Conservation (phyloP, 768 basidiomycete genomes). For the Sarcodon aspratus region DNA sequence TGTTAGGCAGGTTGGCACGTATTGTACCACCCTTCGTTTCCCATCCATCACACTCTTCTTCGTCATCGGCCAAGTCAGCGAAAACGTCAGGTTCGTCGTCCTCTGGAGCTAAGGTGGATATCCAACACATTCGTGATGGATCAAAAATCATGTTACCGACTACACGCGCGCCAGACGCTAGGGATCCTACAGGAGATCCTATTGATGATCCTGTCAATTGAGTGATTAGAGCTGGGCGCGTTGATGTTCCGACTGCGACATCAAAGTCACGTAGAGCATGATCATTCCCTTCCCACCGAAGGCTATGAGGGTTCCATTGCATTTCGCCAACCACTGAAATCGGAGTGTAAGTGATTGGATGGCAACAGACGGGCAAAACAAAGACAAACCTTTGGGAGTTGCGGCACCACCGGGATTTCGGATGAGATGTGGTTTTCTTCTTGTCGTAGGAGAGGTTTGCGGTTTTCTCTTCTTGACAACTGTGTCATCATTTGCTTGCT, state of each 20-base stretch:
- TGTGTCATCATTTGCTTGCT: constrained; percentile 17
- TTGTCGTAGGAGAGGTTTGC: constrained; percentile 33
- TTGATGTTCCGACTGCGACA: constrained; percentile 62
- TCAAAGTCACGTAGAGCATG: constrained; percentile 87
- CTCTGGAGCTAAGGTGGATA: constrained; percentile 74
- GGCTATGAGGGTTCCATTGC: constrained; percentile 88
- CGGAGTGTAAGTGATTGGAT: constrained; percentile 5
- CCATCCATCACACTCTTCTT: constrained; percentile 65
- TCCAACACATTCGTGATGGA: constrained; percentile 90
- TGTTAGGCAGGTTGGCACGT: constrained; percentile 37
- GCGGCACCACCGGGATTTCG: constrained; percentile 63
- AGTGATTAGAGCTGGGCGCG: constrained; percentile 91
- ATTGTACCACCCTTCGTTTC: constrained; percentile 74
- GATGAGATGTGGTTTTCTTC: constrained; percentile 79
- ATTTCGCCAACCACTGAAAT: constrained; percentile 85
- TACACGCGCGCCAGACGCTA: constrained; percentile 70
- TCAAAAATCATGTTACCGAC: constrained; percentile 99
- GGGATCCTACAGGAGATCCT: constrained; percentile 65
- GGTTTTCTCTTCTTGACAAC: constrained; percentile 41
- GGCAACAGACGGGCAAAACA: neutral
- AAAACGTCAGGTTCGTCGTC: constrained; percentile 97
- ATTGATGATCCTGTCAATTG: constrained; percentile 85
- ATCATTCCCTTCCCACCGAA: constrained; percentile 98
- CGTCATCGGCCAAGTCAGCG: constrained; percentile 85
- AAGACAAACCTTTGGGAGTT: constrained; percentile 56